Percentiles rank a stretch among this genome's conserved stretches.
Conservation (phyloP, 2,329 filamentous ascomycete genomes). For the Sporothrix schenckii region DNA sequence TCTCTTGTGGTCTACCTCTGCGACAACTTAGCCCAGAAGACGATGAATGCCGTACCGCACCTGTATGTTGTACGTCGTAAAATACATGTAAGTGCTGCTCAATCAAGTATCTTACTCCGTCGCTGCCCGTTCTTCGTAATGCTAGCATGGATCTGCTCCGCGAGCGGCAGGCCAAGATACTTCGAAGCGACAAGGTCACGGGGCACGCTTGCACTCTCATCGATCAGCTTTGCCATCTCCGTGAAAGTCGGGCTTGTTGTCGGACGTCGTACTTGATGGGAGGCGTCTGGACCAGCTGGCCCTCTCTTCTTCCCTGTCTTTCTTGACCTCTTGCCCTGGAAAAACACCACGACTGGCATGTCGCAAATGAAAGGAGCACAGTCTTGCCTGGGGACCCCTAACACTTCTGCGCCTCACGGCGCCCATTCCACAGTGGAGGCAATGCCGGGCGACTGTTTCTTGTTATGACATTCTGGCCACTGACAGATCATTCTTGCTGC, state of each 20-base stretch:
- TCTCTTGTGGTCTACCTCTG: constrained; percentile 1
- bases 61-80: neutral
- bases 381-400: neutral
- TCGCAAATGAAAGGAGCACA: constrained; percentile 27
- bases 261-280: constrained; percentile 12
- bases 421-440: constrained; percentile 22
- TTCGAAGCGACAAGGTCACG: neutral
- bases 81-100: neutral
- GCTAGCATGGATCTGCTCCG: constrained; percentile 1
- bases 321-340: neutral
- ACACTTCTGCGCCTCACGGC: constrained; percentile 20
- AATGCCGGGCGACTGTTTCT: constrained; percentile 13
- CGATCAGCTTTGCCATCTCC: neutral
- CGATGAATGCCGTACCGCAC: neutral
- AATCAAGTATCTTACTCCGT: neutral
- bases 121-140: neutral
- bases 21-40: constrained; percentile 19
- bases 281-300: constrained; percentile 3
- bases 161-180: constrained; percentile 14
- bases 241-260: constrained; percentile 8
- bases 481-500: neutral
- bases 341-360: constrained; percentile 16
- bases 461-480: constrained; percentile 10
- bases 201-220: neutral
- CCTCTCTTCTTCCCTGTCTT: neutral